These are phyloP conservation scores for Mycosarcoma mackinlayi DNA, from an alignment of 1,284 basidiomycete species.

Conservation along the genomic window DNA sequence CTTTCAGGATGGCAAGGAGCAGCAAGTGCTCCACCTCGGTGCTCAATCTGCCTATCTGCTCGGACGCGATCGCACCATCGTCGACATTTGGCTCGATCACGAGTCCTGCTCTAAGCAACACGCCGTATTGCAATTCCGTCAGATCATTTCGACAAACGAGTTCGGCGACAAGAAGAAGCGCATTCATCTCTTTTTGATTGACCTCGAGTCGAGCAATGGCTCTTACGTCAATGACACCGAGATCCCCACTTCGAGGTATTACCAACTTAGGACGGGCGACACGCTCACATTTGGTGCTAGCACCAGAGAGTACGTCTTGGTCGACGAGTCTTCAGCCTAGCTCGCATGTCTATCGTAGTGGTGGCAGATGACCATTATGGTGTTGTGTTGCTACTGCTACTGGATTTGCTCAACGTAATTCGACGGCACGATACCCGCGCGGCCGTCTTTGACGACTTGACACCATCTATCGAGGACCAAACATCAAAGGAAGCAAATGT, in stretches of 20 bases:
- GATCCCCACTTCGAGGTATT: constrained; percentile 88
- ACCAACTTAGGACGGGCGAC: constrained; percentile 86
- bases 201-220: constrained; percentile 95
- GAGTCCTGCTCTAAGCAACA: constrained; percentile 99
- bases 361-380: too few species aligned
- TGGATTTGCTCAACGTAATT: constrained; percentile 40
- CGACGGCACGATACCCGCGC: constrained; percentile 44
- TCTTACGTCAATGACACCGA: constrained; percentile 88
- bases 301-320: constrained; percentile 60
- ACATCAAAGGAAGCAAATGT: background rate
- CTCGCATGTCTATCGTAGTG: background rate
- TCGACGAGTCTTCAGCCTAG: constrained; percentile 52
- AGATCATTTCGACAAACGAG: constrained; percentile 86
- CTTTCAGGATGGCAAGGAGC: constrained; percentile 92
- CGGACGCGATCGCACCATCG: constrained; percentile 78
- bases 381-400: too few species aligned
- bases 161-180: constrained; percentile 78
- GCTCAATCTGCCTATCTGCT: constrained; percentile 93
- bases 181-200: constrained; percentile 75
- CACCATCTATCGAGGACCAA: constrained; percentile 28
- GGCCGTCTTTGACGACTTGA: constrained; percentile 43
- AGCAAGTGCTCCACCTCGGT: constrained; percentile 67
- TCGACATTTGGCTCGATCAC: constrained; percentile 89
- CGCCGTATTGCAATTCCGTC: constrained; percentile 92
- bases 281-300: constrained; percentile 63